Evolutionary conservation across 495 filamentous ascomycete genomes (phyloP).

Genomic region (Penicillium ochrochloron): DNA sequence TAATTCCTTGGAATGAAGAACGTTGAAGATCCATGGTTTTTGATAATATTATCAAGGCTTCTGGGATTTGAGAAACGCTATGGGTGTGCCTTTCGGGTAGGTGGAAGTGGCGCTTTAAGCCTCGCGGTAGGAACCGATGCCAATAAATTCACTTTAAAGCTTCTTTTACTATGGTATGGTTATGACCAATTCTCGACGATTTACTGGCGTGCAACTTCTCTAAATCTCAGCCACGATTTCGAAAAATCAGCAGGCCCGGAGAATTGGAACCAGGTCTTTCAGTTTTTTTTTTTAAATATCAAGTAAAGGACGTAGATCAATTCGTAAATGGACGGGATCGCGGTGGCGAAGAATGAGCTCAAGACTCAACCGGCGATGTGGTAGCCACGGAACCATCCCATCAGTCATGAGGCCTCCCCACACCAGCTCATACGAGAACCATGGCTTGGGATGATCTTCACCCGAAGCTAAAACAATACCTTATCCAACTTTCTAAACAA

Average conservation of each 20-base stretch:
- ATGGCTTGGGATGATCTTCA: not conserved
- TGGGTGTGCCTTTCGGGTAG: not conserved
- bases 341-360: conserved; percentile 3
- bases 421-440: not conserved
- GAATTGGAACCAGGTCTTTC: no score
- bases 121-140: not conserved
- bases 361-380: not conserved
- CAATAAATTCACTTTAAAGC: not conserved
- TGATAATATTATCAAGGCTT: not conserved
- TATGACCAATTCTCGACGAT: no score
- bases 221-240: not conserved
- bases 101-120: conserved; percentile 3
- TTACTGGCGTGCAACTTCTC: not conserved
- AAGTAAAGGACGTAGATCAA: not conserved
- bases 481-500: conserved; percentile 1
- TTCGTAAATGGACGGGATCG: not conserved
- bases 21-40: not conserved
- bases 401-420: not conserved
- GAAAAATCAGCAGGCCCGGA: no score
- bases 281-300: not conserved
- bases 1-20: not conserved
- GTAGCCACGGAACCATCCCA: conserved; percentile 1
- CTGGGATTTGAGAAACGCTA: no score
- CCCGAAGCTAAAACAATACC: not conserved
- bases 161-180: no score